Percentiles rank a stretch among this genome's conserved stretches.
These are phyloP conservation scores for Entoloma clypeatum DNA, from an alignment of 1,284 basidiomycete genomes.

Conservation along the genomic window DNA sequence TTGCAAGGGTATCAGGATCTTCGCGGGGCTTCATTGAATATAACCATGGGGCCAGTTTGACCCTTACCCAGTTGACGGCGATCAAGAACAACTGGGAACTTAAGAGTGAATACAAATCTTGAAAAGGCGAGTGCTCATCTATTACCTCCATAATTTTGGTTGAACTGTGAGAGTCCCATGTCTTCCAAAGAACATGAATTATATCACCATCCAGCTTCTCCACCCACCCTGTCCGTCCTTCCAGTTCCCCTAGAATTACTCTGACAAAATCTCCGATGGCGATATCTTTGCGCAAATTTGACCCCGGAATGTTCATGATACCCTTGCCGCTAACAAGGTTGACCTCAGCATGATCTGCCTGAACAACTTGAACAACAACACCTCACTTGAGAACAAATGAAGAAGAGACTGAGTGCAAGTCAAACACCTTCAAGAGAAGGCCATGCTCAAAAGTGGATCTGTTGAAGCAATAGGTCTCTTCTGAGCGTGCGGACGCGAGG, in stretches of 20 bases:
- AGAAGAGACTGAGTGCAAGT: constrained; percentile 1
- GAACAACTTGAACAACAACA: too few species aligned
- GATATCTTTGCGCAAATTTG: not conserved
- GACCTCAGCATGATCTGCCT: too few species aligned
- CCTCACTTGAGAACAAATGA: not conserved
- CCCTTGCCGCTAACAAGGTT: constrained; percentile 2
- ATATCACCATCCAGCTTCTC: not conserved
- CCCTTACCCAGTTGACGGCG: too few species aligned
- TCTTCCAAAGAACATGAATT: not conserved
- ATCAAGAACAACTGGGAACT: too few species aligned
- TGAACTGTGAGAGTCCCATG: too few species aligned
- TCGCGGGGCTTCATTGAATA: not conserved
- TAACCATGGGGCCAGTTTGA: too few species aligned
- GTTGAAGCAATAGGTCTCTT: not conserved
- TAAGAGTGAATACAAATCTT: constrained; percentile 4
- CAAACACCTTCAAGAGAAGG: not conserved
- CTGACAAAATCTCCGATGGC: constrained; percentile 3
- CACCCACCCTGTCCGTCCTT: constrained; percentile 4
- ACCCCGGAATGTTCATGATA: not conserved
- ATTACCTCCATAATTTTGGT: not conserved
- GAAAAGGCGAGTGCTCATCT: not conserved
- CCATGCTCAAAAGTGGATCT: not conserved
- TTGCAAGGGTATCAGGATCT: not conserved
- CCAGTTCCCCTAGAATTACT: constrained; percentile 1
- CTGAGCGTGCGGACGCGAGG: not conserved